Conservation (phyloP, 495 filamentous ascomycete species). For the Annulohypoxylon stygium region DNA sequence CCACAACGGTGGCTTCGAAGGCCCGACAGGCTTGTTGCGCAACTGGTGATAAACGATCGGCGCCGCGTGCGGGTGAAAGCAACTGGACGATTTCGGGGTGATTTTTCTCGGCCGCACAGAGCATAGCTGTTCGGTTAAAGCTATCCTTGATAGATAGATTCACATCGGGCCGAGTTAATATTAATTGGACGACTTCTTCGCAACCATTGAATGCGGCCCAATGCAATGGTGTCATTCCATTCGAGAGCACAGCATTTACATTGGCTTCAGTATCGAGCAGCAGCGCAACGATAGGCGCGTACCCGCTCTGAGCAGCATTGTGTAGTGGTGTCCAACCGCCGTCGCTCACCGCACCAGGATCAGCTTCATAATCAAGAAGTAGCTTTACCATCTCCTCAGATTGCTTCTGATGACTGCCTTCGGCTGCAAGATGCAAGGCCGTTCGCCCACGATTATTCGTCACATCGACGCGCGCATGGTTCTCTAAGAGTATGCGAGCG, state of each 20-base stretch:
- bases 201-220: constrained; percentile 72
- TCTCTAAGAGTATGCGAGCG: constrained; percentile 67
- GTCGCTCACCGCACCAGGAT: constrained; percentile 69
- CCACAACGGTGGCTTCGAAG: constrained; percentile 76
- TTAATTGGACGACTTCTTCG: constrained; percentile 67
- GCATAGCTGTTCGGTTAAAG: constrained; percentile 72
- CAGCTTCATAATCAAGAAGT: constrained; percentile 65
- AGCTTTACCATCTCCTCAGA: constrained; percentile 68
- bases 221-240: constrained; percentile 73
- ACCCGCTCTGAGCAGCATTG: constrained; percentile 71
- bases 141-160: constrained; percentile 67
- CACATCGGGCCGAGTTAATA: constrained; percentile 62
- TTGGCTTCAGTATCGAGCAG: constrained; percentile 66
- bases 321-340: constrained; percentile 75
- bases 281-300: constrained; percentile 61
- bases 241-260: constrained; percentile 65
- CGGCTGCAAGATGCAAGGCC: constrained; percentile 70
- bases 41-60: constrained; percentile 64
- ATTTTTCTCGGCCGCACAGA: constrained; percentile 70
- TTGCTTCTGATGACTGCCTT: constrained; percentile 55
- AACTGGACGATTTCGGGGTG: constrained; percentile 69
- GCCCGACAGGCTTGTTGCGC: constrained; percentile 69
- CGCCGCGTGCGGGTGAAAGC: constrained; percentile 68
- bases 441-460: constrained; percentile 71
- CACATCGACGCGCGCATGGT: constrained; percentile 63